Evolutionary conservation across 1,284 basidiomycete genomes (phyloP).

Genomic region (Malassezia pachydermatis): DNA sequence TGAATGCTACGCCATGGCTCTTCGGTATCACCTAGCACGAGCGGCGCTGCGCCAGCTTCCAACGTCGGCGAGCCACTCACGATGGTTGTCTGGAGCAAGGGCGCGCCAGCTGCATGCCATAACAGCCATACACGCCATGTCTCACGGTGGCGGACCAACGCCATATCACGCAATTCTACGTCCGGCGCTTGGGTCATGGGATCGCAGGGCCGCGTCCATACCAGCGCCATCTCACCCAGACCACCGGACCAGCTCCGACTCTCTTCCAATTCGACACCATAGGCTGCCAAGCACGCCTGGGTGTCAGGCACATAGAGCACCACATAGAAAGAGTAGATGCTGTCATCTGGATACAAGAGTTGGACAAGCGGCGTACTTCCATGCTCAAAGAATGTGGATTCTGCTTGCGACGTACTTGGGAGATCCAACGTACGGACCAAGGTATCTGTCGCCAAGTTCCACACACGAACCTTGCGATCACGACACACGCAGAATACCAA

Average conservation of each 20-base stretch:
- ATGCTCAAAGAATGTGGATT: conserved; percentile 17
- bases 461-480: conserved; percentile 41
- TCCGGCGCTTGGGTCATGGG: conserved; percentile 24
- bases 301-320: conserved; percentile 37
- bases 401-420: conserved; percentile 21
- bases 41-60: conserved; percentile 9
- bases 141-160: conserved; percentile 20
- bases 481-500: conserved; percentile 34
- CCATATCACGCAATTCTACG: conserved; percentile 38
- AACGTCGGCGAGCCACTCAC: conserved; percentile 16
- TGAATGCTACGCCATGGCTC: conserved; percentile 29
- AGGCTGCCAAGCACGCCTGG: conserved; percentile 35
- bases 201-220: conserved; percentile 38
- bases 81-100: conserved; percentile 17
- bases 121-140: conserved; percentile 36
- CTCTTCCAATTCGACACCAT: conserved; percentile 38
- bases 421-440: conserved; percentile 39
- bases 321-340: conserved; percentile 24
- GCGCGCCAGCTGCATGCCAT: conserved; percentile 35
- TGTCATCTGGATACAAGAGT: conserved; percentile 25
- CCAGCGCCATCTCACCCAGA: conserved; percentile 31
- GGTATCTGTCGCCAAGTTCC: conserved; percentile 37
- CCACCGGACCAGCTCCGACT: conserved; percentile 27
- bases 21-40: conserved; percentile 17
- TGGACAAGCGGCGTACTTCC: conserved; percentile 24